Conservation (phyloP, 176 grass and related monocot species). For the Avena eriantha region DNA sequence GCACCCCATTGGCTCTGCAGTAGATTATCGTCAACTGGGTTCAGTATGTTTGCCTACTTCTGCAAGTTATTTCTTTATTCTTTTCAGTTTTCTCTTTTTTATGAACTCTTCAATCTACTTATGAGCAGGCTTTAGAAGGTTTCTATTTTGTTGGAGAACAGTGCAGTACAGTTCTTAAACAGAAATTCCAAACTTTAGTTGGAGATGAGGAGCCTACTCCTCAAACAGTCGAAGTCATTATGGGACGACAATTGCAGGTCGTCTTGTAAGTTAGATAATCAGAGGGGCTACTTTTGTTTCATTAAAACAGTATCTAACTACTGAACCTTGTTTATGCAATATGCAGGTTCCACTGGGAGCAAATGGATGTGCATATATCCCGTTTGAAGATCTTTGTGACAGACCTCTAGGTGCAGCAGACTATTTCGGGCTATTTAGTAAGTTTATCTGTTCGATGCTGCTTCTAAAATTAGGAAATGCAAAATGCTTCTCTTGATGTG, state of each 20-base stretch:
- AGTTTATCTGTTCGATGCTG: conserved; percentile 30
- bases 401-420: conserved; percentile 88
- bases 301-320: not conserved
- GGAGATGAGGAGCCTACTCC: conserved; percentile 63
- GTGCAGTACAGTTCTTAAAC: conserved; percentile 65
- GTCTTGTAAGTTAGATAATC: conserved; percentile 50
- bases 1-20: conserved; percentile 79
- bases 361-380: conserved; percentile 94
- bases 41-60: conserved; percentile 63
- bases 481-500: not conserved
- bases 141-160: conserved; percentile 78
- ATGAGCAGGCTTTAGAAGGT: conserved; percentile 78
- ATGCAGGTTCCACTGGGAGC: conserved; percentile 70
- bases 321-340: conserved; percentile 42
- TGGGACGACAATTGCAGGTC: conserved; percentile 89
- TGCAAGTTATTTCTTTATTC: not conserved
- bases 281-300: conserved; percentile 19
- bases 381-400: conserved; percentile 88
- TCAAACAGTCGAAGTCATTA: conserved; percentile 83
- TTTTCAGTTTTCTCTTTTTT: conserved; percentile 20
- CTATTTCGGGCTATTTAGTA: conserved; percentile 94
- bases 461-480: not conserved
- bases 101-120: conserved; percentile 10
- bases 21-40: conserved; percentile 87
- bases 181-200: conserved; percentile 75